Percentiles rank a stretch among this genome's conserved stretches.
Conservation (phyloP, 2,329 filamentous ascomycete species). For the Ilyonectria mors-panacis region DNA sequence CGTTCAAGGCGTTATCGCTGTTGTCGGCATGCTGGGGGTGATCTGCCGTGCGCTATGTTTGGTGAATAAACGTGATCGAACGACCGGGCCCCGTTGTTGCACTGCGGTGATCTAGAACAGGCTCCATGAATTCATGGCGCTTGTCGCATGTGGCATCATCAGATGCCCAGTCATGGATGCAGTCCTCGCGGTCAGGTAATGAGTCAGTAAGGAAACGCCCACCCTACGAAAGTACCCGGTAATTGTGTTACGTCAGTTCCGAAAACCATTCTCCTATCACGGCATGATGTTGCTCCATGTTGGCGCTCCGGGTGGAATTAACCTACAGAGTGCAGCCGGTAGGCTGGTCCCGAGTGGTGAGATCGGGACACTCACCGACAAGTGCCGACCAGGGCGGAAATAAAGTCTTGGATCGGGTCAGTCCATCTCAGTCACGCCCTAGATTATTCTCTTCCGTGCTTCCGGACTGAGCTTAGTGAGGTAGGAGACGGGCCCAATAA, state of each 20-base stretch:
- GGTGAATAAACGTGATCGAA: background rate
- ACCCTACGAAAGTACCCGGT: background rate
- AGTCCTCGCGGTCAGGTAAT: background rate
- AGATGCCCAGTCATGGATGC: background rate
- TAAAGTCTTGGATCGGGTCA: conserved; percentile 3
- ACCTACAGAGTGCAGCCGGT: background rate
- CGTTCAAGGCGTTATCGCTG: background rate
- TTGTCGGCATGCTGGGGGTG: conserved; percentile 1
- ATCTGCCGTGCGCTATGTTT: background rate
- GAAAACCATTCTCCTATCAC: background rate
- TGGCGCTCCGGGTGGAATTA: conserved; percentile 2
- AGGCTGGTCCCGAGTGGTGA: conserved; percentile 20
- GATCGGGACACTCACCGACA: conserved; percentile 30
- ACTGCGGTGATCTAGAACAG: background rate
- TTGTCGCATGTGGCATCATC: conserved; percentile 2
- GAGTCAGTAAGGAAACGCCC: background rate
- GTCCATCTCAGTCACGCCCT: conserved; percentile 6
- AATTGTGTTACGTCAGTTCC: conserved; percentile 10
- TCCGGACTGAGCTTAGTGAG: conserved; percentile 14
- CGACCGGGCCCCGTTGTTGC: background rate
- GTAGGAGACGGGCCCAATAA: conserved; percentile 4
- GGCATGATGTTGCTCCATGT: background rate
- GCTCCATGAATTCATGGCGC: background rate
- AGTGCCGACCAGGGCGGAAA: conserved; percentile 23
- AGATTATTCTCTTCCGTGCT: conserved; percentile 14